Conservation (phyloP, 305 asterid species). For the Solanum hybrid region DNA sequence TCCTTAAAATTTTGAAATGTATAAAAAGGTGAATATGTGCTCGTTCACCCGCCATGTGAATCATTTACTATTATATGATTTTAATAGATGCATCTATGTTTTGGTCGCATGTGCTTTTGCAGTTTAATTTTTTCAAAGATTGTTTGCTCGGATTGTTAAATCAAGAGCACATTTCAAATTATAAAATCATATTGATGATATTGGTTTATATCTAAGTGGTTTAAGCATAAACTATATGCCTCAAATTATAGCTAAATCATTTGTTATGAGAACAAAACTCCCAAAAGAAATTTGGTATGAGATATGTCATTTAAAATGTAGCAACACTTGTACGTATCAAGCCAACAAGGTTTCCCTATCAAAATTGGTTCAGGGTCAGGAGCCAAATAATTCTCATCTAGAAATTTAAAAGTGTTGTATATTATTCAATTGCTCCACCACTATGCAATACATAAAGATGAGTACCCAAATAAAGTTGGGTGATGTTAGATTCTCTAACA, state of each 20-base stretch:
- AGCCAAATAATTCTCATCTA: not conserved
- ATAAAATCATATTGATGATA: no score
- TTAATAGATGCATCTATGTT: not conserved
- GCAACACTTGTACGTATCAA: not conserved
- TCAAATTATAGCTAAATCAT: not conserved
- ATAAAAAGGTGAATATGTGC: not conserved
- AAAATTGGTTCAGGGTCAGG: not conserved
- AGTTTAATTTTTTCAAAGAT: not conserved
- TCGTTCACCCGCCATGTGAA: not conserved
- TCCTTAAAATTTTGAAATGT: not conserved
- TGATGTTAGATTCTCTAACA: not conserved
- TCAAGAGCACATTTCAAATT: not conserved
- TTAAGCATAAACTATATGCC: not conserved
- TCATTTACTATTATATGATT: not conserved
- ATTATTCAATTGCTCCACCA: not conserved
- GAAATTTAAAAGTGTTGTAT: not conserved
- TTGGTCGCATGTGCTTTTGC: not conserved
- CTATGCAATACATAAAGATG: not conserved
- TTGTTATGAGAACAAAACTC: not conserved
- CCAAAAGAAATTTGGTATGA: not conserved
- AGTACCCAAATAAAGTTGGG: not conserved
- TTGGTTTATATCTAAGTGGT: not conserved
- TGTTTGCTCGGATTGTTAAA: not conserved
- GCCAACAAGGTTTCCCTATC: not conserved
- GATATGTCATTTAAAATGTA: not conserved